Conservation (phyloP, 352 stramenopile species). For the Peronospora tabacina region DNA sequence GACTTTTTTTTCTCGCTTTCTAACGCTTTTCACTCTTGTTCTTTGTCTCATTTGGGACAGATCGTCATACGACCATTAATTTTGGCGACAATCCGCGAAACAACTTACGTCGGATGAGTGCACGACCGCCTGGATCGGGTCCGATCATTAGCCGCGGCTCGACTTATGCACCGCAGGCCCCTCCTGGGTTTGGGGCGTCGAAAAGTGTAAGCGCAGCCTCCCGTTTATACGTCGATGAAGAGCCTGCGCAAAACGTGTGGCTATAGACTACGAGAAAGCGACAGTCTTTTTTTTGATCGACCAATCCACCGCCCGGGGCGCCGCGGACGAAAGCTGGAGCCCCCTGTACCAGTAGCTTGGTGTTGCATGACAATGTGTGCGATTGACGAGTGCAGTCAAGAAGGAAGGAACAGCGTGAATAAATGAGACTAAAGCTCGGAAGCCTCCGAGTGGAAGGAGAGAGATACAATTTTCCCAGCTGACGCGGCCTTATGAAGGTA, state of each 20-base stretch:
- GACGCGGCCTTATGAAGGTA: constrained; percentile 17
- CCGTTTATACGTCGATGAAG: constrained; percentile 52
- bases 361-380: constrained; percentile 31
- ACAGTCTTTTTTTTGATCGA: constrained; percentile 8
- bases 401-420: constrained; percentile 11
- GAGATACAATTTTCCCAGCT: constrained; percentile 24
- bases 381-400: constrained; percentile 40
- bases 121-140: constrained; percentile 31
- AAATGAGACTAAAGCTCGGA: constrained; percentile 15
- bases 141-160: constrained; percentile 41
- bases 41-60: constrained; percentile 3
- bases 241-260: constrained; percentile 67
- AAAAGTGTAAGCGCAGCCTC: constrained; percentile 68
- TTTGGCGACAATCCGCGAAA: constrained; percentile 24
- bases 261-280: constrained; percentile 37
- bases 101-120: constrained; percentile 56
- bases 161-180: constrained; percentile 38
- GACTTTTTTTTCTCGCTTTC: not conserved
- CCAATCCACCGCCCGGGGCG: constrained; percentile 11
- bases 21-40: not conserved
- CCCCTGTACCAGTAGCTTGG: constrained; percentile 35
- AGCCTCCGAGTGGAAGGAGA: constrained; percentile 29
- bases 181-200: constrained; percentile 41
- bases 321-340: constrained; percentile 27
- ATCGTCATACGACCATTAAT: constrained; percentile 33